These are phyloP conservation scores for Coriaria nepalensis DNA, from an alignment of 306 rosid species.

Conservation along the genomic window DNA sequence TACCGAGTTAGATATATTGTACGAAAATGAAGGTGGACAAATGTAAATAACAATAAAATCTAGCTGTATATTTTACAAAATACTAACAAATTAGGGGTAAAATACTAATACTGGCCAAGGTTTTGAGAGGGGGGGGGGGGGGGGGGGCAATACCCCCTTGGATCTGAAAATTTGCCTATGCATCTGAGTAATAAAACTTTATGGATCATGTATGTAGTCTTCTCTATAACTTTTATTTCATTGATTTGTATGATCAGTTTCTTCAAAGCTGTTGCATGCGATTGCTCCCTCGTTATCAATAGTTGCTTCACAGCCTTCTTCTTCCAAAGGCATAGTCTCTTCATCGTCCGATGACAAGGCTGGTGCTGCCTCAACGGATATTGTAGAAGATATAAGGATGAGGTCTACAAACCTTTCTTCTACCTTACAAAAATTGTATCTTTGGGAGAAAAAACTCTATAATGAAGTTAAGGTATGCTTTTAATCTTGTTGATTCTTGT, in stretches of 20 bases:
- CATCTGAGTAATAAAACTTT: neutral
- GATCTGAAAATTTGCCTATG: neutral
- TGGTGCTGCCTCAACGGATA: slow-evolving; percentile 22
- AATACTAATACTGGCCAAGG: too few relatives aligned
- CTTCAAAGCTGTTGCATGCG: slow-evolving; percentile 56
- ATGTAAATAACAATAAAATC: too few relatives aligned
- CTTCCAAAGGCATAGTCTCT: slow-evolving; percentile 37
- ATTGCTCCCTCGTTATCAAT: slow-evolving; percentile 40
- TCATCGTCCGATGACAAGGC: slow-evolving; percentile 23
- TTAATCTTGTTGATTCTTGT: neutral
- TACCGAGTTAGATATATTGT: too few relatives aligned
- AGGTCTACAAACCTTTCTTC: slow-evolving; percentile 59
- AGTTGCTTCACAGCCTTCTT: slow-evolving; percentile 49
- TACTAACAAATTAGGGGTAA: too few relatives aligned
- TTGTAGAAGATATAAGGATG: slow-evolving; percentile 33
- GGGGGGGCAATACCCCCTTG: too few relatives aligned
- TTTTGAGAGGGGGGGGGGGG: too few relatives aligned
- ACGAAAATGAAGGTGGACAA: too few relatives aligned
- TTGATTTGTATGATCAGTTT: slow-evolving; percentile 19
- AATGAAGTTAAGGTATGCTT: slow-evolving; percentile 72
- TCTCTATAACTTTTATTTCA: neutral
- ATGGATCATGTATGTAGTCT: neutral
- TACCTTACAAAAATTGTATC: slow-evolving; percentile 68
- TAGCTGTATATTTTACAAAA: too few relatives aligned
- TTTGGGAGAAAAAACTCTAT: slow-evolving; percentile 94